Percentiles rank a stretch among this genome's conserved stretches.
These are phyloP conservation scores for Cordyceps militaris DNA, from an alignment of 2,329 filamentous ascomycete genomes.

Conservation along the genomic window DNA sequence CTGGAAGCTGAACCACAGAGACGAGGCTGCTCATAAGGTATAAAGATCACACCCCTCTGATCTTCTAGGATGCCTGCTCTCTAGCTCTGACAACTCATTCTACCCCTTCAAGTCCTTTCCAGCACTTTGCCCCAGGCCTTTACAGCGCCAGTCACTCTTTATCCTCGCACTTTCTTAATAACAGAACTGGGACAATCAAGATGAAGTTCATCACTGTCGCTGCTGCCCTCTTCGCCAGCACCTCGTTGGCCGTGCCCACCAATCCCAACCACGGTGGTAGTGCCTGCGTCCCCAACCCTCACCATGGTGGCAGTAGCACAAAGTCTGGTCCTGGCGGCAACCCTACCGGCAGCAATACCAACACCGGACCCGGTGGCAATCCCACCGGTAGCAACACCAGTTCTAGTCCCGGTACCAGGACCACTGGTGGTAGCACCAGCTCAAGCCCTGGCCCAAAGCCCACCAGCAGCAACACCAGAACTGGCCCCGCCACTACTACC, in stretches of 20 bases:
- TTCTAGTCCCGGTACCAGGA: slow-evolving; percentile 1
- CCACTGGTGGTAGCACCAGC: not conserved
- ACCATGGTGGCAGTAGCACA: not conserved
- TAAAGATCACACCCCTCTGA: not conserved
- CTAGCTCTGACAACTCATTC: slow-evolving; percentile 4
- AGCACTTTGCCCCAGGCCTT: not conserved
- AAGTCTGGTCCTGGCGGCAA: not conserved
- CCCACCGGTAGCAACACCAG: not conserved
- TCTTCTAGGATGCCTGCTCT: not conserved
- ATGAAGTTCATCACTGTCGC: slow-evolving; percentile 18
- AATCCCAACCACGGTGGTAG: slow-evolving; percentile 1
- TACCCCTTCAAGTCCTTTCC: slow-evolving; percentile 4
- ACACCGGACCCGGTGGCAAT: not conserved
- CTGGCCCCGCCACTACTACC: not conserved
- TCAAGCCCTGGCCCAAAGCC: not conserved
- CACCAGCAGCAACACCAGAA: not conserved
- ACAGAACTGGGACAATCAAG: slow-evolving; percentile 5
- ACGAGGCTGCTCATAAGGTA: slow-evolving; percentile 1
- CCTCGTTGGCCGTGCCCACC: slow-evolving; percentile 14
- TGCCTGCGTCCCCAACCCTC: not conserved
- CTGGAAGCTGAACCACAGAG: not conserved
- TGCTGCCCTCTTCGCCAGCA: slow-evolving; percentile 13
- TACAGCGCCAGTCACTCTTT: slow-evolving; percentile 4
- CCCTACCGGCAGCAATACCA: not conserved
- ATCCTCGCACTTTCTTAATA: not conserved